Conservation (phyloP, 1,284 basidiomycete species). For the Hemileia vastatrix region DNA sequence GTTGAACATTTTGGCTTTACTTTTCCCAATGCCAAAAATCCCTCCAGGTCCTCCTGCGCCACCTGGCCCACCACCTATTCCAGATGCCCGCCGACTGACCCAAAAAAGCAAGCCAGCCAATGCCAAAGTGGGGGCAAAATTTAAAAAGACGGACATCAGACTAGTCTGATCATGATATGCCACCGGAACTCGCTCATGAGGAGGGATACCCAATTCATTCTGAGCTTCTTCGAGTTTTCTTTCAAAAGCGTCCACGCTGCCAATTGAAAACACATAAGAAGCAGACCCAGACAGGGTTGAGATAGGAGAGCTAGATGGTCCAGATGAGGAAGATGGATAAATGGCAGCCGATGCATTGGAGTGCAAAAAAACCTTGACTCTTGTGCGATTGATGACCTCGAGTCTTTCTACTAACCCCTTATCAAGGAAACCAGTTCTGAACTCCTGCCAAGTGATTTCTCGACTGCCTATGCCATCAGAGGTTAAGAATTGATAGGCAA, state of each 20-base stretch:
- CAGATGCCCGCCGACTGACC: conserved; percentile 65
- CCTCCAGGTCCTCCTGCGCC: conserved; percentile 64
- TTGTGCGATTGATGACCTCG: conserved; percentile 80
- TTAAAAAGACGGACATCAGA: conserved; percentile 67
- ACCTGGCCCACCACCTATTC: conserved; percentile 42
- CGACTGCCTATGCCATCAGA: conserved; percentile 51
- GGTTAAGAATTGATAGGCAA: conserved; percentile 55
- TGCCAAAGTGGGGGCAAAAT: conserved; percentile 87
- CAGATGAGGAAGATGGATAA: conserved; percentile 49
- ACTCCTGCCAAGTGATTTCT: conserved; percentile 98
- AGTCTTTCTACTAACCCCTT: conserved; percentile 94
- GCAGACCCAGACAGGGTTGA: conserved; percentile 31
- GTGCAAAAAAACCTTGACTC: conserved; percentile 77
- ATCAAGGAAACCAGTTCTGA: conserved; percentile 86
- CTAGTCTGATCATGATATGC: conserved; percentile 93
- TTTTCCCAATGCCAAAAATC: conserved; percentile 96
- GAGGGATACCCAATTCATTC: conserved; percentile 79
- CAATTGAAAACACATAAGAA: conserved; percentile 86
- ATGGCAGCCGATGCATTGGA: conserved; percentile 68
- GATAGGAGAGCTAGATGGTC: neutral
- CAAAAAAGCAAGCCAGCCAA: conserved; percentile 83
- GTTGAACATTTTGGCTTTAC: conserved; percentile 89
- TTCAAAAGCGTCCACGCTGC: conserved; percentile 94
- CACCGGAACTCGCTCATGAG: conserved; percentile 86
- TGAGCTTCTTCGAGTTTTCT: conserved; percentile 88